Percentiles rank a stretch among this genome's conserved stretches.
Conservation (phyloP, 768 basidiomycete genomes). For the Tulasnella sp. region DNA sequence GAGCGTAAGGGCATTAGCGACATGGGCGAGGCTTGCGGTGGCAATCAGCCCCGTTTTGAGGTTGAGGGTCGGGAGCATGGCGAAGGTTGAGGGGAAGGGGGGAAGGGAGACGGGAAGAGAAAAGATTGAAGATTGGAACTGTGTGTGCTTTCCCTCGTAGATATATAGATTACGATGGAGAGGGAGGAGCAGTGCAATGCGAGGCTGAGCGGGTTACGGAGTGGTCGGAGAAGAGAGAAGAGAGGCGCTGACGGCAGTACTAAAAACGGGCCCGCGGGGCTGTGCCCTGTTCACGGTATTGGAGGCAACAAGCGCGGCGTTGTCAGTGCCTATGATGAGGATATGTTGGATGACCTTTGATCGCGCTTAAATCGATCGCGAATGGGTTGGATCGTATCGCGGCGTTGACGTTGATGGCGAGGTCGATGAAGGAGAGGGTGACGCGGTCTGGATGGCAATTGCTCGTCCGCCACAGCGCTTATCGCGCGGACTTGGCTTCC, state of each 20-base stretch:
- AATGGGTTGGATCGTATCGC: not conserved
- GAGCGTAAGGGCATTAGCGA: constrained; percentile 21
- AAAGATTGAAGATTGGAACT: not conserved
- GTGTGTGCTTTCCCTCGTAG: not conserved
- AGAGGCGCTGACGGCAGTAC: constrained; percentile 1
- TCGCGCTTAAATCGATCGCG: not conserved
- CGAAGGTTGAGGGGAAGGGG: not conserved
- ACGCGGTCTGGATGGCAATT: not conserved
- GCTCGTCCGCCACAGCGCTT: not conserved
- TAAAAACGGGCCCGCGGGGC: not conserved
- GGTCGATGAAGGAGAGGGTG: not conserved
- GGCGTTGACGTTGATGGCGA: not conserved
- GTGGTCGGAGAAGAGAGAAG: not conserved
- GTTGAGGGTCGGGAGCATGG: constrained; percentile 12
- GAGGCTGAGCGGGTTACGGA: constrained; percentile 4
- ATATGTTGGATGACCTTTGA: not conserved
- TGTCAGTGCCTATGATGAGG: not conserved
- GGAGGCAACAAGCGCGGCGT: not conserved
- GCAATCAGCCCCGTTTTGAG: constrained; percentile 10
- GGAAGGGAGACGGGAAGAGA: not conserved
- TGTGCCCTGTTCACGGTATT: not conserved
- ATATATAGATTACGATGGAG: not conserved
- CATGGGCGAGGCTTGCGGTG: constrained; percentile 6
- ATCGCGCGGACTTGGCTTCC: not conserved
- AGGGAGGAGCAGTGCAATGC: not conserved